These are phyloP conservation scores for Rubia tinctorum DNA, from an alignment of 305 asterid genomes.

Conservation along the genomic window DNA sequence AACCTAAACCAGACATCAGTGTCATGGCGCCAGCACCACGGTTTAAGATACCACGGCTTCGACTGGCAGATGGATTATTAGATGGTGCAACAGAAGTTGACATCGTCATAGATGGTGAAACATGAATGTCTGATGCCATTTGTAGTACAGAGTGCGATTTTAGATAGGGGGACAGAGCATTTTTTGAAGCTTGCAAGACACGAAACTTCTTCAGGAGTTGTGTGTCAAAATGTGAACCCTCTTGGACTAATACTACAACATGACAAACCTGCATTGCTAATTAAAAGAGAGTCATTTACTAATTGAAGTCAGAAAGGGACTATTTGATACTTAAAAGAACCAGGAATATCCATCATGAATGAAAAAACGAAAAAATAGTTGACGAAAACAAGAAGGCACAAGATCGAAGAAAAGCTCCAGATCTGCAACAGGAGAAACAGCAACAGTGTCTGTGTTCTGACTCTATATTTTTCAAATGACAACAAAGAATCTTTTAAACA, in stretches of 20 bases:
- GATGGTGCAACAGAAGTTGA: slow-evolving; percentile 42
- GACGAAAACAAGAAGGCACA: not conserved
- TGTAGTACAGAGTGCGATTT: slow-evolving; percentile 53
- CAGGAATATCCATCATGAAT: not conserved
- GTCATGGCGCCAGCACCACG: slow-evolving; percentile 59
- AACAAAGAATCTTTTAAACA: not conserved
- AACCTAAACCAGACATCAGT: slow-evolving; percentile 74
- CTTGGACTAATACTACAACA: slow-evolving; percentile 68
- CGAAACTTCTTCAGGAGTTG: slow-evolving; percentile 68
- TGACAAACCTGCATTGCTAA: slow-evolving; percentile 98
- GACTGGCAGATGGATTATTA: slow-evolving; percentile 63
- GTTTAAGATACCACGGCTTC: slow-evolving; percentile 55
- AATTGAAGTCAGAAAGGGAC: slow-evolving; percentile 13
- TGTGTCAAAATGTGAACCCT: slow-evolving; percentile 84
- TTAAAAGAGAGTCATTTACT: slow-evolving; percentile 43
- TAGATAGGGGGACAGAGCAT: slow-evolving; percentile 54
- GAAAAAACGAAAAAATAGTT: not conserved
- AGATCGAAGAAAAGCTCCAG: not conserved
- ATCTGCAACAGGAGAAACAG: not conserved
- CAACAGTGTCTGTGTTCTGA: not conserved
- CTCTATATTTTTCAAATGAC: not conserved
- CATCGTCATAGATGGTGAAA: slow-evolving; percentile 50
- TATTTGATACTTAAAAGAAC: not conserved
- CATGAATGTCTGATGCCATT: slow-evolving; percentile 38
- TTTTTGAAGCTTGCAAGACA: slow-evolving; percentile 83